phyloP scores from a whole-genome alignment of 495 filamentous ascomycete species.

The Daldinia vernicosa region DNA sequence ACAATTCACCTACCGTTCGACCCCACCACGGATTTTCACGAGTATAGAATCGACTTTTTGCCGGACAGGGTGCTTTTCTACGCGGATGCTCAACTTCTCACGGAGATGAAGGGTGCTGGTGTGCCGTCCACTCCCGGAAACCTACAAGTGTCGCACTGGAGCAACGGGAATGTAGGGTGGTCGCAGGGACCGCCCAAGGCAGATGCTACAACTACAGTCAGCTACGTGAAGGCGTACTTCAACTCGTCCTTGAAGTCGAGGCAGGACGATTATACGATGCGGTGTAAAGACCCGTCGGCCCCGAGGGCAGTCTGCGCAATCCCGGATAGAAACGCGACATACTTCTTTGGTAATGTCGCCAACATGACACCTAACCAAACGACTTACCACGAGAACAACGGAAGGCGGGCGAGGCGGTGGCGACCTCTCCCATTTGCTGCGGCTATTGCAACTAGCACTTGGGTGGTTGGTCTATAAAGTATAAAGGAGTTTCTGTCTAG shows the following conservation, averaged over 20 bases:
- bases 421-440: constrained; percentile 25
- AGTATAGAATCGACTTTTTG: constrained; percentile 82
- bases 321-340: constrained; percentile 62
- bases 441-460: constrained; percentile 29
- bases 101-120: constrained; percentile 61
- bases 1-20: constrained; percentile 67
- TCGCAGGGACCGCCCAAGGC: constrained; percentile 69
- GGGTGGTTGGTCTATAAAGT: constrained; percentile 34
- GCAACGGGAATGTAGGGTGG: constrained; percentile 75
- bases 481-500: not conserved
- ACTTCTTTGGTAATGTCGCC: constrained; percentile 66
- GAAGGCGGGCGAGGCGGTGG: constrained; percentile 13
- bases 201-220: constrained; percentile 68
- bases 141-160: constrained; percentile 78
- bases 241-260: constrained; percentile 66
- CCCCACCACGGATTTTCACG: constrained; percentile 68
- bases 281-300: constrained; percentile 58
- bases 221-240: constrained; percentile 80
- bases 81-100: constrained; percentile 65
- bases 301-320: constrained; percentile 64
- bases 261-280: constrained; percentile 52
- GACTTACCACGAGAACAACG: constrained; percentile 43
- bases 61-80: constrained; percentile 68
- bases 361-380: constrained; percentile 70
- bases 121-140: constrained; percentile 68